These are phyloP conservation scores for Karstenula rhodostoma DNA, from an alignment of 2,329 filamentous ascomycete genomes.

Conservation along the genomic window DNA sequence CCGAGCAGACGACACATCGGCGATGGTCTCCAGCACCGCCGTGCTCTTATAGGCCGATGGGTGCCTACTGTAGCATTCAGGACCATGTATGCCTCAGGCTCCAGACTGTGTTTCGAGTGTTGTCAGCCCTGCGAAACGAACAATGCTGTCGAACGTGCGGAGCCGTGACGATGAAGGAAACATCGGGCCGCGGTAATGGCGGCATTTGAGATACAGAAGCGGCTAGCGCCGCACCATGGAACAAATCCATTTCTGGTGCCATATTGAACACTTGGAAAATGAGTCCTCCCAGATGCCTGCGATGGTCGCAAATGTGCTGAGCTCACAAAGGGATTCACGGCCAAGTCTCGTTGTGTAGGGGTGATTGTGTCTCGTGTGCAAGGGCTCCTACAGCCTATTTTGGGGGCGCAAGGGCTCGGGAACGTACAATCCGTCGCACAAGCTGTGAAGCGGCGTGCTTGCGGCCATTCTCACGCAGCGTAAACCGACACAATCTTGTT, in stretches of 20 bases:
- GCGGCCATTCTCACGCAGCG: not conserved
- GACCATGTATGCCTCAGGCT: not conserved
- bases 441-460: not conserved
- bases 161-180: not conserved
- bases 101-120: not conserved
- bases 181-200: not conserved
- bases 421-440: not conserved
- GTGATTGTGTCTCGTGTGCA: not conserved
- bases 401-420: not conserved
- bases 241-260: not conserved
- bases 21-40: not conserved
- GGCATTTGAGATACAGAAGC: slow-evolving; percentile 9
- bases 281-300: not conserved
- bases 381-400: not conserved
- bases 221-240: not conserved
- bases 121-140: not conserved
- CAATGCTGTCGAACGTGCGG: slow-evolving; percentile 8
- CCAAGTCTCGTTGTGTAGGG: not conserved
- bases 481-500: not conserved
- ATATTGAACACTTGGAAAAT: not conserved
- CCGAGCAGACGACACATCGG: slow-evolving; percentile 13
- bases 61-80: not conserved
- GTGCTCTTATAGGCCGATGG: not conserved
- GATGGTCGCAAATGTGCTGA: not conserved
- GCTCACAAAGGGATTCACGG: not conserved